Conservation (phyloP, 1,139 yeast species). For the Taphrina populina region DNA sequence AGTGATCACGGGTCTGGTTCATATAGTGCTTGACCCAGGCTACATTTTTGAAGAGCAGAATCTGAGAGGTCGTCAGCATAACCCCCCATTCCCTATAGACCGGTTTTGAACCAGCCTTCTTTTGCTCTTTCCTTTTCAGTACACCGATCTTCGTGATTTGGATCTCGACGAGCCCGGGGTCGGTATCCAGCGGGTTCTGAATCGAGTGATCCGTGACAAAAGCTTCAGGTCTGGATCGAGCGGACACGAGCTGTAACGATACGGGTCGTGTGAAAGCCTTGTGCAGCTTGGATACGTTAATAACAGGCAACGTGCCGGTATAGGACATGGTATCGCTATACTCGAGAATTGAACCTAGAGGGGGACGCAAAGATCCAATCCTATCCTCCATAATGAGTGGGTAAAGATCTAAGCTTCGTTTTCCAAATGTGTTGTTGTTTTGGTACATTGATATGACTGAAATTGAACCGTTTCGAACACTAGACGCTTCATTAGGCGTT, state of each 20-base stretch:
- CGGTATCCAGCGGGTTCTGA: conserved; percentile 39
- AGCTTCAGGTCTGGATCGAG: conserved; percentile 47
- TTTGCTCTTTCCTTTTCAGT: conserved; percentile 46
- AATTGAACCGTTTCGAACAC: conserved; percentile 3
- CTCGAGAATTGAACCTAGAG: conserved; percentile 41
- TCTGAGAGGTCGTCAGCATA: conserved; percentile 48
- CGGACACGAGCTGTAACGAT: conserved; percentile 45
- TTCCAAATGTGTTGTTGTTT: conserved; percentile 38
- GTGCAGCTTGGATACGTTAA: conserved; percentile 43
- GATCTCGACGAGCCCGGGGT: conserved; percentile 48
- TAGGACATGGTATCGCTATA: conserved; percentile 44
- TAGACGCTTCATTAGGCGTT: conserved; percentile 7
- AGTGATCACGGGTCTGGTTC: conserved; percentile 40
- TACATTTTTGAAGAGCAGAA: conserved; percentile 49
- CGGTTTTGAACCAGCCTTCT: conserved; percentile 44
- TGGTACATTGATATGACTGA: not conserved
- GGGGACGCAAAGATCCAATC: conserved; percentile 46
- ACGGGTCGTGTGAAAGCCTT: conserved; percentile 45
- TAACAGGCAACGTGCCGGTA: conserved; percentile 40
- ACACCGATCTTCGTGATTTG: conserved; percentile 49
- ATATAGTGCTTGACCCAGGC: conserved; percentile 46
- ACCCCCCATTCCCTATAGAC: conserved; percentile 51
- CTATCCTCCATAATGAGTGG: conserved; percentile 45
- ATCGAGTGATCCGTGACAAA: conserved; percentile 40
- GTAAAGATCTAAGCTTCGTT: conserved; percentile 46